Evolutionary conservation across 2,329 filamentous ascomycete species (phyloP).

Genomic region (Phialophora tarda): DNA sequence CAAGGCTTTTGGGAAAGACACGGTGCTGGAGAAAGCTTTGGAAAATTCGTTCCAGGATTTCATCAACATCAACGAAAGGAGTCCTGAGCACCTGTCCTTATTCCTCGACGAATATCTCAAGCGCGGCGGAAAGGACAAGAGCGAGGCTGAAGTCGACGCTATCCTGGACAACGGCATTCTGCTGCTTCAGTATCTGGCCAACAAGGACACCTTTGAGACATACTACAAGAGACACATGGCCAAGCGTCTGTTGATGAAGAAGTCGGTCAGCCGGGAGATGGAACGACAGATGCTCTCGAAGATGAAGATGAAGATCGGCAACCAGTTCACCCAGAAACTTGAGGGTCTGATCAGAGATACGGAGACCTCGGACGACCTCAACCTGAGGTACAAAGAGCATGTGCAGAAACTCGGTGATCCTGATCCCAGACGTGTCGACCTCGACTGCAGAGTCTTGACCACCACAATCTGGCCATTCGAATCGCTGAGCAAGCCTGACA

Average conservation of each 20-base stretch:
- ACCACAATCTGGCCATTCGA: constrained; percentile 96
- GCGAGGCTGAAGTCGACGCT: constrained; percentile 80
- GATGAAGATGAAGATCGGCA: constrained; percentile 96
- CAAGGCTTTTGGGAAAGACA: constrained; percentile 74
- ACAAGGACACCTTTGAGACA: constrained; percentile 92
- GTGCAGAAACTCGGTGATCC: constrained; percentile 63
- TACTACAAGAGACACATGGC: constrained; percentile 99
- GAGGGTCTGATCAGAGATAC: constrained; percentile 99
- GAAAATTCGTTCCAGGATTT: constrained; percentile 89
- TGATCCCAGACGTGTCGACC: constrained; percentile 71
- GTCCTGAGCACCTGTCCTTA: constrained; percentile 90
- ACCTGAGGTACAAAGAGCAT: constrained; percentile 74
- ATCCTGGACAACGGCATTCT: constrained; percentile 89
- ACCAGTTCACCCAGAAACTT: constrained; percentile 88
- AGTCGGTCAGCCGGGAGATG: constrained; percentile 86
- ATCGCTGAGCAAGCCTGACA: constrained; percentile 69
- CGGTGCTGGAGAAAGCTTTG: constrained; percentile 78
- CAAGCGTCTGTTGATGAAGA: constrained; percentile 82
- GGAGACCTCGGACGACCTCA: constrained; percentile 82
- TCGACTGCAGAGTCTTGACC: constrained; percentile 84
- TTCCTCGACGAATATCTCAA: constrained; percentile 98
- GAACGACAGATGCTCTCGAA: constrained; percentile 95
- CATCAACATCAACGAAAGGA: constrained; percentile 85
- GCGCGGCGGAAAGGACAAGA: constrained; percentile 90
- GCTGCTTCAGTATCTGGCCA: constrained; percentile 82